Conservation (phyloP, 2,329 filamentous ascomycete species). For the Aureobasidium uvarum region DNA sequence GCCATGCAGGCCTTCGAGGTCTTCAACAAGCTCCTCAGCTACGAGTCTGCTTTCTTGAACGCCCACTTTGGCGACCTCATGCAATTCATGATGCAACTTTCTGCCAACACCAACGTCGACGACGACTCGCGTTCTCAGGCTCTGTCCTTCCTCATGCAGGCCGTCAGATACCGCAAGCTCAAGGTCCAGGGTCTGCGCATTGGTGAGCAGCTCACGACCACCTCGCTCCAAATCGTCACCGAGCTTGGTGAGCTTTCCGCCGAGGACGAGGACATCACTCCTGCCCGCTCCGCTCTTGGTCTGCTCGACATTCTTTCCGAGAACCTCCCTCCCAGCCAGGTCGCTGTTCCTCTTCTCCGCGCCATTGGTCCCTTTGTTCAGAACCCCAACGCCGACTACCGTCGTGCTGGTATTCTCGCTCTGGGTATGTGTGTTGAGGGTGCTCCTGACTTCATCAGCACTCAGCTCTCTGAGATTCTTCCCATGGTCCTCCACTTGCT, state of each 20-base stretch:
- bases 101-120: conserved; percentile 70
- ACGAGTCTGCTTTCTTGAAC: conserved; percentile 79
- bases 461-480: conserved; percentile 82
- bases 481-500: conserved; percentile 81
- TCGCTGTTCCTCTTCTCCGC: conserved; percentile 87
- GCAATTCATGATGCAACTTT: conserved; percentile 89
- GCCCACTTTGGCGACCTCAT: conserved; percentile 86
- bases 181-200: conserved; percentile 91
- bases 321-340: conserved; percentile 87
- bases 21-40: conserved; percentile 91
- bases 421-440: conserved; percentile 95
- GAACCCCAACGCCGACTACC: conserved; percentile 70
- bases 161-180: conserved; percentile 86
- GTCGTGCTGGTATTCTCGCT: conserved; percentile 86
- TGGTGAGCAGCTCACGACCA: conserved; percentile 81
- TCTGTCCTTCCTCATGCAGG: conserved; percentile 90
- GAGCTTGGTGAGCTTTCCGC: conserved; percentile 72
- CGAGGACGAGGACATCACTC: conserved; percentile 82
- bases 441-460: conserved; percentile 94
- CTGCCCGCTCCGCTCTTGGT: conserved; percentile 78
- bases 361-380: conserved; percentile 79
- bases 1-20: conserved; percentile 91
- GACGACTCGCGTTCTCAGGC: conserved; percentile 88
- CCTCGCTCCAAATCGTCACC: conserved; percentile 83
- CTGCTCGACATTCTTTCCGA: conserved; percentile 86